Base-by-base conservation (phyloP, 768 basidiomycete genomes). In the Trametes villosa region DNA sequence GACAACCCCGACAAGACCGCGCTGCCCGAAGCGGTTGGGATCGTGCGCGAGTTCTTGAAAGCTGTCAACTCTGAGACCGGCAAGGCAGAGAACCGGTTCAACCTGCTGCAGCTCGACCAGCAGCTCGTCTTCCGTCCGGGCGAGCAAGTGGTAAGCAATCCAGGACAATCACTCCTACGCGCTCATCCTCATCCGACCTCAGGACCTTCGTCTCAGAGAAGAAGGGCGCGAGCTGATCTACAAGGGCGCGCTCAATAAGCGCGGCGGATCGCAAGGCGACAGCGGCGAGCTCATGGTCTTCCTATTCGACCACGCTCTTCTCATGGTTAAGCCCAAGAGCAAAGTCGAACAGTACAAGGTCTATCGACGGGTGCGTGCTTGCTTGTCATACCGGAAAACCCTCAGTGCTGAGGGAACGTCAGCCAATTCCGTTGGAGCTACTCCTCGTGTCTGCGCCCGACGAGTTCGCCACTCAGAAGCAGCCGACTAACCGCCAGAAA, bases 401-500 rank as follows among this genome's bases (percentile, higher is more conserved):
- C 41, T 11, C 13, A 12, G 12, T 48, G 52, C 65, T 55, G 59
- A 64, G 18, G 9, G 41, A 33, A 29, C 24, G 34, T 17, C 64
- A 97, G 96, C 96, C 97, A 1, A 97, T 98, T 68, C 97, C 97
- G 0, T 83, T 98, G 46, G 97, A 98, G 67, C 83, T 99, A 2
- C 84, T 99, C 24, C 80, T 90, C 49, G 84, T 98, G 63, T 85
- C 89, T 4, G 86, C 91, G 3, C 83, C 87, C 0, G 92, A 94
- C 64, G 93, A 96, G 51, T 73, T 58, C 64, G 72, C 77, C 9
- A 70, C 72, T 18, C 67, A 65, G 29, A 72, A 71, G 46, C 57
- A 64, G 11, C 57, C 51, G 55, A 68, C 63, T 45, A 53, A 57
- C 33, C 62, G 62, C 24, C 69, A 78, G 46, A 66, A 67, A 52